Conservation (phyloP, 495 filamentous ascomycete genomes). For the Xeromyces bisporus region DNA sequence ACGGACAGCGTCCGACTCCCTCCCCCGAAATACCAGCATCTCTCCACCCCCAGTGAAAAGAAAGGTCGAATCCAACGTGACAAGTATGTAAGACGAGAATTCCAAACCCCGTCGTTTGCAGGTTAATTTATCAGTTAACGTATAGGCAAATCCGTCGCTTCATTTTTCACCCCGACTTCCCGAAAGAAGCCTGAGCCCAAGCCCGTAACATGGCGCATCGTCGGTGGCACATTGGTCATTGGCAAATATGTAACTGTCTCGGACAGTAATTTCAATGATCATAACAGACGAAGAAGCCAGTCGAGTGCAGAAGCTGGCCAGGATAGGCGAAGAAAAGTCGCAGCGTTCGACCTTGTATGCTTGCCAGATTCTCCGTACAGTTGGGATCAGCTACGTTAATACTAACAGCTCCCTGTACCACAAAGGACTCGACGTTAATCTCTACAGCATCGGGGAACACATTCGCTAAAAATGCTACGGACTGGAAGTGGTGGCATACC, state of each 20-base stretch:
- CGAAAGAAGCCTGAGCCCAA: conserved; percentile 56
- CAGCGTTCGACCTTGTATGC: conserved; percentile 79
- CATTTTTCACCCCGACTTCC: conserved; percentile 79
- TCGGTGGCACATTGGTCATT: conserved; percentile 57
- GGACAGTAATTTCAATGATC: conserved; percentile 2
- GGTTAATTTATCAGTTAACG: not conserved
- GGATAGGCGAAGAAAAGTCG: conserved; percentile 42
- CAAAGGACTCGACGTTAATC: conserved; percentile 76
- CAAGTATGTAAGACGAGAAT: conserved; percentile 32
- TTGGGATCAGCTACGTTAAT: not conserved
- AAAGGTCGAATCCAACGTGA: conserved; percentile 56
- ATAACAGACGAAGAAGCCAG: conserved; percentile 2
- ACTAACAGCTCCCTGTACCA: conserved; percentile 1
- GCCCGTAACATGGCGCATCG: conserved; percentile 51
- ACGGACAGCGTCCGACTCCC: conserved; percentile 18
- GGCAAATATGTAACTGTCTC: conserved; percentile 44
- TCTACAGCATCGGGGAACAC: conserved; percentile 61
- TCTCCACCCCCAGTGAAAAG: conserved; percentile 32
- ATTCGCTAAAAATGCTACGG: conserved; percentile 48
- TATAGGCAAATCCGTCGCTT: conserved; percentile 50
- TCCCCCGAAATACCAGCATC: too few species aligned
- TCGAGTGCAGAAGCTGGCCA: too few species aligned
- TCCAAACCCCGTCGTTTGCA: not conserved
- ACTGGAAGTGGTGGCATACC: conserved; percentile 93
- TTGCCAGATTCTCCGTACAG: not conserved